Base-by-base conservation (phyloP, 2,329 filamentous ascomycete species). In the Trichoderma brevicompactum region DNA sequence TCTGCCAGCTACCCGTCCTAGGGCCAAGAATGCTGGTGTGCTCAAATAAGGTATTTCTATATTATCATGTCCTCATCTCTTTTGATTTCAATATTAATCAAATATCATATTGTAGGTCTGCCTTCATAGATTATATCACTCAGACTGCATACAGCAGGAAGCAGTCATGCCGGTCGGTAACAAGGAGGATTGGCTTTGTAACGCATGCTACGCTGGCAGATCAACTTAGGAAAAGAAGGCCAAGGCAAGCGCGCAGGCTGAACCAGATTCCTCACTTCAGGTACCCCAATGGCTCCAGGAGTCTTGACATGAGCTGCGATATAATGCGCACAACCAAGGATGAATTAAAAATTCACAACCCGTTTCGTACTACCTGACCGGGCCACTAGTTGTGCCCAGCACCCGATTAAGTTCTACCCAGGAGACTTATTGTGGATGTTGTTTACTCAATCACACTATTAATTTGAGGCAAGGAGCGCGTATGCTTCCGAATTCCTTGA, bases 11-110 rank as follows among this genome's bases (percentile, higher is more conserved):
- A 50, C 78, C 79, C 5, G 82, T 84, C 23, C 74, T 81, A 23
- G 82, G 82, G 2, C 79, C 82, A 3, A 77, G 75, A 10, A 75
- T 82, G 68, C 72, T 86, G 36, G 72, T 85, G 32, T 87, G 84
- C 71, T 75, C 78, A 5, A 84, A 84, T 68, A 77, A 80, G 75
- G 83, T 85, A 72, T 74, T 78, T 19, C 59, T 28, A 6, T 34
- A 12, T 32, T 19, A 36, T 52, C 36, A 15, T 50, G 5, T 8
- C 3, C 28, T 8, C 23, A 3, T 44, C 28, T 38, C 56, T 10
- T 28, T 40, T n/a, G 9, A 50, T 44, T 2, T 38, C n/a, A n/a
- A 52, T 23, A 46, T 38, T 7, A 41, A 10, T n/a, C 13, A 36
- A 52, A 7, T 5, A 8, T n/a, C 34, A 12, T n/a, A 7, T 8